Conservation (phyloP, 2,329 filamentous ascomycete species). For the Alternaria brassicae region DNA sequence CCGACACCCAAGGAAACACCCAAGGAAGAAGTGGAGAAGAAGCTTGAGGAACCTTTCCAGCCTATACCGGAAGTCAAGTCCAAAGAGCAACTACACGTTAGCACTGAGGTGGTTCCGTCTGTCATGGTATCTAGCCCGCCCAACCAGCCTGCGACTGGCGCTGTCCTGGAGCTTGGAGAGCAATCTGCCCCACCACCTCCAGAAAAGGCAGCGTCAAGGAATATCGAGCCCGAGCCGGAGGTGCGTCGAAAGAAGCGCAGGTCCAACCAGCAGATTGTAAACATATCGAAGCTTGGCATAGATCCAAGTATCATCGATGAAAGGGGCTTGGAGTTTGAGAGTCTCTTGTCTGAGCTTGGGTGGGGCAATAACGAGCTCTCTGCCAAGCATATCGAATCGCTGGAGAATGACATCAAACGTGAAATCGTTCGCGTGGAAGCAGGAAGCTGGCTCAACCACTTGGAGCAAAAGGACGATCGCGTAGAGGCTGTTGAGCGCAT, state of each 20-base stretch:
- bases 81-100: slow-evolving; percentile 39
- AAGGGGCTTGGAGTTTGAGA: slow-evolving; percentile 79
- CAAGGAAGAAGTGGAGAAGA: slow-evolving; percentile 37
- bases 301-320: slow-evolving; percentile 79
- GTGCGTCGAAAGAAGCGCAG: slow-evolving; percentile 67
- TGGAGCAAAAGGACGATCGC: slow-evolving; percentile 86
- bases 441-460: slow-evolving; percentile 85
- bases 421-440: slow-evolving; percentile 91
- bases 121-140: slow-evolving; percentile 47
- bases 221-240: slow-evolving; percentile 48
- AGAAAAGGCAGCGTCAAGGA: slow-evolving; percentile 30
- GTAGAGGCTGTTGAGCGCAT: slow-evolving; percentile 85
- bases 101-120: slow-evolving; percentile 44
- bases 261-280: slow-evolving; percentile 78
- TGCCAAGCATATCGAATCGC: slow-evolving; percentile 75
- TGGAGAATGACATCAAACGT: slow-evolving; percentile 83
- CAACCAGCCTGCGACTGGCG: slow-evolving; percentile 25
- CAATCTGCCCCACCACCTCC: slow-evolving; percentile 50
- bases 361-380: slow-evolving; percentile 84
- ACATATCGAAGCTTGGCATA: slow-evolving; percentile 78
- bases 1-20: slow-evolving; percentile 37
- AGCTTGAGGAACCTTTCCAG: slow-evolving; percentile 32
- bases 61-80: slow-evolving; percentile 36
- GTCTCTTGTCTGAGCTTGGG: slow-evolving; percentile 83
- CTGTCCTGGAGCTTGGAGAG: slow-evolving; percentile 32